Evolutionary conservation across 2,329 filamentous ascomycete species (phyloP), one percentile per base, ranked within the genome.

Genomic region (Cordyceps farinosa): DNA sequence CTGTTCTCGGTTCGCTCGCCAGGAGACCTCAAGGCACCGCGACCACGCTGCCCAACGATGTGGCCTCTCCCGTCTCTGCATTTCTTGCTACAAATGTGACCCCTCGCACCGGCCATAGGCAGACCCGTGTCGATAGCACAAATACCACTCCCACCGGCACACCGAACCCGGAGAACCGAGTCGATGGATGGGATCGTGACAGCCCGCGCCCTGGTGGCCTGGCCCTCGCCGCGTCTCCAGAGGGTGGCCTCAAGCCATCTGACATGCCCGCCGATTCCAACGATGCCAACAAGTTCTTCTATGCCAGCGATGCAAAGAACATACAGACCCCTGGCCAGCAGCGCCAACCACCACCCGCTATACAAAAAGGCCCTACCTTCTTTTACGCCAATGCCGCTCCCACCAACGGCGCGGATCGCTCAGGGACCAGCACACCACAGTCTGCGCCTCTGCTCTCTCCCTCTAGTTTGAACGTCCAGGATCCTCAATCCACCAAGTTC

Each of bases 201-300:
- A 69, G 67, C 36, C 67, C 48, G 38, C 61, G 52, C 54, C 66
- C 65, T 68, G 72, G 34, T 17, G 73, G 70, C 10, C 68, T 78
- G 60, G 73, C 72, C 5, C 65, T 76, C 38, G 70, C 15, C 71
- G 75, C 1, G 67, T 67, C 1, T 74, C 66, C n/a, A 70, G 70
- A 50, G 64, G 67, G 22, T 52, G 66, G 13, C 51, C 67, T 51
- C 77, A 59, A 62, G 67, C 36, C 36, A 71, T 44, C 75, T 58
- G 65, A 72, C 59, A 69, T 72, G 27, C 58, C 69, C 64, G 58
- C 67, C 67, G 66, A 72, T 69, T 74, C 70, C 69, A 69, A 71
- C 27, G 82, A 84, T 58, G 77, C 88, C 47, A 55, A 60, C 60
- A 94, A 92, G 78, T 98, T 98, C 82, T 97, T 99, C 74, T 93